Evolutionary conservation across 164 flowering plant species (phyloP).

Genomic region (Sedum album): DNA sequence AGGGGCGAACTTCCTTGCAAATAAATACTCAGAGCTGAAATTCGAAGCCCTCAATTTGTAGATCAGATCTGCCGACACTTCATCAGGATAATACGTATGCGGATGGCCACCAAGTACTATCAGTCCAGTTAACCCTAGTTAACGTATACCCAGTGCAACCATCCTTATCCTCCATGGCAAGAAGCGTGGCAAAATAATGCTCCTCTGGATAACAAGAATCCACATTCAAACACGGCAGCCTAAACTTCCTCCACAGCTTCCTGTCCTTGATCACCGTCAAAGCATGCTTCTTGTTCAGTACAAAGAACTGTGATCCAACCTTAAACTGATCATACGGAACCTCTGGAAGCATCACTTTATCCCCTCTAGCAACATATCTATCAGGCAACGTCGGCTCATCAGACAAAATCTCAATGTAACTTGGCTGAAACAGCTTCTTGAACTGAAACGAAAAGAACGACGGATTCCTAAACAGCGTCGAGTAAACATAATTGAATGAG

Average conservation of each 20-base stretch:
- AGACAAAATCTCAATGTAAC: conserved; percentile 68
- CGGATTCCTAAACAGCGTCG: conserved; percentile 20
- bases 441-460: not conserved
- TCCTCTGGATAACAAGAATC: conserved; percentile 77
- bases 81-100: conserved; percentile 44
- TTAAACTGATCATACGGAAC: conserved; percentile 54
- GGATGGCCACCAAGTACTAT: conserved; percentile 66
- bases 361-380: conserved; percentile 47
- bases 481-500: conserved; percentile 47
- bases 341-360: conserved; percentile 66
- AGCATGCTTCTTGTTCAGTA: conserved; percentile 52
- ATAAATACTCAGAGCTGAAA: conserved; percentile 46
- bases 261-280: conserved; percentile 29
- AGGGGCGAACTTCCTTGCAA: conserved; percentile 79
- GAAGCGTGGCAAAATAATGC: conserved; percentile 79
- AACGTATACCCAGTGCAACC: conserved; percentile 60
- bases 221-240: conserved; percentile 73
- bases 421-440: conserved; percentile 11
- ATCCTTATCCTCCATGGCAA: conserved; percentile 63
- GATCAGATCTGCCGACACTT: conserved; percentile 52
- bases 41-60: conserved; percentile 48
- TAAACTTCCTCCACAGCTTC: conserved; percentile 66
- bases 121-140: conserved; percentile 87
- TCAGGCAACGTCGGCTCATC: conserved; percentile 27
- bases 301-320: conserved; percentile 84